These are phyloP conservation scores for Salix dunnii DNA, from an alignment of 345 rosid genomes.

Conservation along the genomic window DNA sequence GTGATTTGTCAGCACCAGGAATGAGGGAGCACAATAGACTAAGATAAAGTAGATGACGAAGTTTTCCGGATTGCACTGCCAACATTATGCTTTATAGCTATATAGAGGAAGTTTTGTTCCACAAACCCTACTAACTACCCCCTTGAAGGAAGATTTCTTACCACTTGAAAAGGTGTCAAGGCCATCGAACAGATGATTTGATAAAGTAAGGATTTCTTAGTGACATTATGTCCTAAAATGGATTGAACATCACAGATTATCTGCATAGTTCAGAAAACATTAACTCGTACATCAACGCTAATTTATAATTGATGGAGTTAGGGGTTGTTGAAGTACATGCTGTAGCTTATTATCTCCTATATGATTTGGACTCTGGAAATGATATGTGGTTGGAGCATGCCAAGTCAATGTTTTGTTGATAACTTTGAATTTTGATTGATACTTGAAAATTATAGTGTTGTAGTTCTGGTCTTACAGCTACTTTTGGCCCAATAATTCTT, in stretches of 20 bases:
- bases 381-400: neutral
- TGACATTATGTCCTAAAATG: neutral
- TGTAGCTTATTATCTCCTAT: neutral
- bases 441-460: neutral
- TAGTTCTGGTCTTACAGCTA: neutral
- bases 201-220: neutral
- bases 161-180: no score
- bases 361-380: neutral
- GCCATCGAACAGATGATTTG: neutral
- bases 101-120: neutral
- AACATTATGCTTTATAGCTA: neutral
- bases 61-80: neutral
- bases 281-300: neutral
- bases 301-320: neutral
- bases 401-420: neutral
- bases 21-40: neutral
- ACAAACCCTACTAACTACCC: neutral
- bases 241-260: neutral
- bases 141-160: neutral
- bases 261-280: neutral
- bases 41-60: neutral
- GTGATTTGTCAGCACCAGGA: neutral
- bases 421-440: neutral
- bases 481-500: neutral
- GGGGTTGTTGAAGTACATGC: neutral